These are phyloP conservation scores for Suillus luteus DNA, from an alignment of 768 basidiomycete genomes.

Conservation along the genomic window DNA sequence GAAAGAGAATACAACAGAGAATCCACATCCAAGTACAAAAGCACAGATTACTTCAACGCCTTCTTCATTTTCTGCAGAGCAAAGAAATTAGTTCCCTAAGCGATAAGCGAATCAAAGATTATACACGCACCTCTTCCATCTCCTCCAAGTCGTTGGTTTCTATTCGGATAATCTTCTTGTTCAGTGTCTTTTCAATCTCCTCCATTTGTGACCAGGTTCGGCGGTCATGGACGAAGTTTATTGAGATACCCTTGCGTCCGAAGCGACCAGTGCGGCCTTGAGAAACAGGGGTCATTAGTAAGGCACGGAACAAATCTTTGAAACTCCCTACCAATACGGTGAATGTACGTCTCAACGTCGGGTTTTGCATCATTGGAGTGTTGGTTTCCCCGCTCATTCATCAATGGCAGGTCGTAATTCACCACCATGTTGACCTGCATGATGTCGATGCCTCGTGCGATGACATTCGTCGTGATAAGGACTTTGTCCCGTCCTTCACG, in stretches of 20 bases:
- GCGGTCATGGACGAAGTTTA: conserved; percentile 95
- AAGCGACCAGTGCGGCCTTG: conserved; percentile 96
- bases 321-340: conserved; percentile 80
- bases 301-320: conserved; percentile 1
- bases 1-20: conserved; percentile 1
- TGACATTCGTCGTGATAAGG: conserved; percentile 97
- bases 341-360: conserved; percentile 96
- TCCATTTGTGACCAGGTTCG: conserved; percentile 89
- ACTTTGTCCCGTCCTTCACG: conserved; percentile 96
- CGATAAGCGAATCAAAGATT: conserved; percentile 1
- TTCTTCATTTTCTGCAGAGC: conserved; percentile 75
- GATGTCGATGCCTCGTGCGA: conserved; percentile 98
- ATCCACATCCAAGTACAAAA: conserved; percentile 3
- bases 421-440: conserved; percentile 99
- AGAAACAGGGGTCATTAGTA: conserved; percentile 10
- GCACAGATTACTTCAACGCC: conserved; percentile 57
- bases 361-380: conserved; percentile 58
- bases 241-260: conserved; percentile 94
- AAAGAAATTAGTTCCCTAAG: conserved; percentile 5
- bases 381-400: conserved; percentile 62
- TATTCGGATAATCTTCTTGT: conserved; percentile 79
- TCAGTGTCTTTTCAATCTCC: conserved; percentile 78
- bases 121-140: conserved; percentile 81
- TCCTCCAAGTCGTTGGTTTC: conserved; percentile 88
- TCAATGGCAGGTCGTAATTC: conserved; percentile 93